Evolutionary conservation across 495 filamentous ascomycete species (phyloP), one percentile per base, ranked within the genome.

Genomic region (Lasiosphaeriaceae sp.): DNA sequence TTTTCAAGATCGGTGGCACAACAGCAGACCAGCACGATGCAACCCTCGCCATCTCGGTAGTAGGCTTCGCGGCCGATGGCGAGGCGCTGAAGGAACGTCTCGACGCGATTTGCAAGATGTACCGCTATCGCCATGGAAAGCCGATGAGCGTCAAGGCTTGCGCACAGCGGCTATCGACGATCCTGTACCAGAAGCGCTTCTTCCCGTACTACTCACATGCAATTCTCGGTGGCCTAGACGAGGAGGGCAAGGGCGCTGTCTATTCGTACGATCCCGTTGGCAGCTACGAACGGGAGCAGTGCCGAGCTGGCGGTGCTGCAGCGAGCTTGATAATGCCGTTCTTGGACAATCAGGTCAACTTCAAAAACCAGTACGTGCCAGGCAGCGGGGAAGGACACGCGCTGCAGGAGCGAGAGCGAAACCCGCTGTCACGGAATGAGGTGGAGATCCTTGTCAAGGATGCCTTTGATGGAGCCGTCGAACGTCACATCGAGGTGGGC

Each of bases 281-380:
- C 58, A 94, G 89, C 59, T 97, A 96, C 71, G 94, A 97, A 77
- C 77, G 94, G 64, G 94, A 97, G 74, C 88, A 93, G 74, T 97
- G 95, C 75, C 86, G 92, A 35, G 92, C 95, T 19, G 94, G 90
- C 19, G 94, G 94, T 54, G 91, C 94, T n/a, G 94, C 95, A 29
- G 88, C 90, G 37, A 96, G 90, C 62, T 77, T 98, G 75, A 98
- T 98, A 71, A 97, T 97, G 89, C 94, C 94, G 3, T 97, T 98
- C 80, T 78, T 98, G 69, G 94, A 98, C 72, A 98, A 97, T 70
- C 95, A 98, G 73, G 94, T 98, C 77, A 97, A 97, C 75, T 94
- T 91, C 80, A 97, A 97, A 81, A 98, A 98, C 71, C 94, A 97
- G 77, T 95, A 96, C 71, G 78, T 91, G 24, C 94, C 94, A 11